phyloP scores from a whole-genome alignment of 352 stramenopile genomes.

The Peronospora belbahrii region DNA sequence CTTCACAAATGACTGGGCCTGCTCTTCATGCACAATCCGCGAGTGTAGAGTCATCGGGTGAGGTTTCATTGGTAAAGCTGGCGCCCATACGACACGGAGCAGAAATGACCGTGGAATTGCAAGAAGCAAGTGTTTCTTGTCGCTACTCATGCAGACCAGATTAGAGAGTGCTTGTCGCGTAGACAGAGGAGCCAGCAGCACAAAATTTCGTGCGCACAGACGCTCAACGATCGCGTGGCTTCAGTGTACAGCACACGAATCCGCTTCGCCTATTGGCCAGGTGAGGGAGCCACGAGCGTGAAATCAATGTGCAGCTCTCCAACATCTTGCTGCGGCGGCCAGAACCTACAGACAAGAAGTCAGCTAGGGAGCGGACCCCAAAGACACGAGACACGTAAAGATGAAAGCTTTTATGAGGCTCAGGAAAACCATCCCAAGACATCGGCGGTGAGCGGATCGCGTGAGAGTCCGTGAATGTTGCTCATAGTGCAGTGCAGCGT shows the following conservation, averaged over 20 bases:
- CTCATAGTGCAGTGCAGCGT: not conserved
- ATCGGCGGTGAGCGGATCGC: not conserved
- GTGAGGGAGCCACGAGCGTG: not conserved
- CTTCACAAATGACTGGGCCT: not conserved
- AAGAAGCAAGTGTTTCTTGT: not conserved
- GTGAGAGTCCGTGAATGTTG: not conserved
- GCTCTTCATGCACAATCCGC: not conserved
- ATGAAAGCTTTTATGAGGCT: not conserved
- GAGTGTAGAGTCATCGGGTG: conserved; percentile 1
- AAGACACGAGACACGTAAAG: not conserved
- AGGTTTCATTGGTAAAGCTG: not conserved
- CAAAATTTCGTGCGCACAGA: not conserved
- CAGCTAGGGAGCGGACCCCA: not conserved
- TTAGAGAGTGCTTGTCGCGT: not conserved
- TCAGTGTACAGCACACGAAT: not conserved
- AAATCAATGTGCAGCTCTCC: not conserved
- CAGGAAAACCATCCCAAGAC: not conserved
- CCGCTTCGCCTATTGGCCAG: not conserved
- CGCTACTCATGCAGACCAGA: not conserved
- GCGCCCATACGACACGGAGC: not conserved
- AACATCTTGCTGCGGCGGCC: not conserved
- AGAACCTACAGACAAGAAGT: not conserved
- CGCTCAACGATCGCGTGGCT: not conserved
- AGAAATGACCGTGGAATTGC: not conserved
- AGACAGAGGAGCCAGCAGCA: not conserved